Conservation (phyloP, 208 protist genomes). For the Angomonas deanei region DNA sequence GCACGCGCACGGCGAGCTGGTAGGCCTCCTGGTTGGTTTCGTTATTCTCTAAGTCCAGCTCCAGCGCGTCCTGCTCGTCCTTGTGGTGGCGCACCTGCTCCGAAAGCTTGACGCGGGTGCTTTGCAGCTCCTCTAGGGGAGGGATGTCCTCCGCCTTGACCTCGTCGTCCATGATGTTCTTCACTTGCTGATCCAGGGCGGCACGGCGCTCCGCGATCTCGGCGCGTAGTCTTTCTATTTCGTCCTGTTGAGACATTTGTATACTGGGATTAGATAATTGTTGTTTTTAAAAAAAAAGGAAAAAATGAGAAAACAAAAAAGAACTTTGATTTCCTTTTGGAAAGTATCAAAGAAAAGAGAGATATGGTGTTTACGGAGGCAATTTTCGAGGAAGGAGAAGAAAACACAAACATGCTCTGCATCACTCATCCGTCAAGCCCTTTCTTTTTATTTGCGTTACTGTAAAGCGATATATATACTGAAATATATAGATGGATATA, state of each 20-base stretch:
- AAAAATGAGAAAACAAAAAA: background rate
- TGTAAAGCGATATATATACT: no score
- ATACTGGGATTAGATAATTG: background rate
- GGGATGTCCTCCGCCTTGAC: slow-evolving; percentile 23
- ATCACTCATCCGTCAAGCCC: background rate
- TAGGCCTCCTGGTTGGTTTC: slow-evolving; percentile 39
- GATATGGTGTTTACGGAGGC: background rate
- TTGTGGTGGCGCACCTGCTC: slow-evolving; percentile 68
- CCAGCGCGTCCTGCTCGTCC: slow-evolving; percentile 67
- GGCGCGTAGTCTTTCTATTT: background rate
- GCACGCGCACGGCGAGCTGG: slow-evolving; percentile 61
- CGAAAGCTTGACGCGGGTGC: slow-evolving; percentile 42
- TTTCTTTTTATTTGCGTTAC: no score
- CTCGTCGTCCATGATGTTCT: slow-evolving; percentile 18
- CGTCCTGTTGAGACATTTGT: background rate
- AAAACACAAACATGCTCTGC: background rate
- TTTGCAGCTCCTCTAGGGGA: slow-evolving; percentile 39
- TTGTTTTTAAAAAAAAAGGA: background rate
- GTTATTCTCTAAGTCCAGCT: slow-evolving; percentile 53
- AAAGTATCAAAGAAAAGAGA: slow-evolving; percentile 7
- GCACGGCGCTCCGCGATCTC: slow-evolving; percentile 18
- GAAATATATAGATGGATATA: no score
- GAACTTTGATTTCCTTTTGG: background rate
- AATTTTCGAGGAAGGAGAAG: slow-evolving; percentile 8
- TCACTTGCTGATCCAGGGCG: slow-evolving; percentile 21